Conservation (phyloP, 2,329 filamentous ascomycete species). For the Hymenoscyphus albidus region DNA sequence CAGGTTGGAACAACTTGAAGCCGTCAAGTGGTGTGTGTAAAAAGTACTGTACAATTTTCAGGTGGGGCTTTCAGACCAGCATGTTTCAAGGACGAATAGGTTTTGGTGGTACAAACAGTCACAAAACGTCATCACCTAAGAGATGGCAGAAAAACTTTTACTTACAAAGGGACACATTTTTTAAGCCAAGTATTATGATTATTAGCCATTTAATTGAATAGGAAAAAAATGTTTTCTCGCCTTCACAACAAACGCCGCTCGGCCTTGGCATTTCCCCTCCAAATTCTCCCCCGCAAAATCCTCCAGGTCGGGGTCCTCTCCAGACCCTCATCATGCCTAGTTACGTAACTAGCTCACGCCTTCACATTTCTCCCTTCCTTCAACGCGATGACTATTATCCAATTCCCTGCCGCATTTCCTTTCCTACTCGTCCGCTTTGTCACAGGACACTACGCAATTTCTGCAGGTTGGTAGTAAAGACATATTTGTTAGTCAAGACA, state of each 20-base stretch:
- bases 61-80: too few species aligned
- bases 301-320: background rate
- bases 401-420: background rate
- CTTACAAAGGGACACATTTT: background rate
- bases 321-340: background rate
- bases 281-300: background rate
- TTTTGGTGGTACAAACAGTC: background rate
- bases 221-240: background rate
- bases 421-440: background rate
- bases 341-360: background rate
- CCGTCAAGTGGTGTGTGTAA: too few species aligned
- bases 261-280: background rate
- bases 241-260: background rate
- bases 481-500: slow-evolving; percentile 1
- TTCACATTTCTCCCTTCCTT: background rate
- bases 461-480: background rate
- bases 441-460: background rate
- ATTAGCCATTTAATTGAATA: background rate
- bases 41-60: too few species aligned
- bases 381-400: background rate
- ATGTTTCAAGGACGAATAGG: too few species aligned
- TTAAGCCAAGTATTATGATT: background rate
- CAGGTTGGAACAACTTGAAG: too few species aligned
- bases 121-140: background rate
- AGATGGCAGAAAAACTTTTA: background rate